Evolutionary conservation across 257 asterid species (phyloP), one percentile per base, ranked within the genome.

Genomic region (Eustoma russellianum): DNA sequence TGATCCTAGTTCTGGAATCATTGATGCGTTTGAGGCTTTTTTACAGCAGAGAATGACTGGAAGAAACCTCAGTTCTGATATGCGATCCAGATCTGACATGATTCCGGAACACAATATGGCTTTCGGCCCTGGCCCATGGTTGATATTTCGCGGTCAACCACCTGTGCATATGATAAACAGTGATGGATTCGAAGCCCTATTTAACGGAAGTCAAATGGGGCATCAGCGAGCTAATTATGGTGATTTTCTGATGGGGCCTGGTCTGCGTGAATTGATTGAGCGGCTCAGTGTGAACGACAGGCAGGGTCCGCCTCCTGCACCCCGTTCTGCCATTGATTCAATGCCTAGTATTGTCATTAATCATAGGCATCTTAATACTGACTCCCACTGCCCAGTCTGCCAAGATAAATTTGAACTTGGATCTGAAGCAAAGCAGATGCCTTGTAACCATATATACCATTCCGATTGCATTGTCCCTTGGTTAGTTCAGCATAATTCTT

Each of bases 1-100:
- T 3, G 74, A 65, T 67, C 82, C 72, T 14, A 68, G 82, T 56
- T 64, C 63, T 50, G 73, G 74, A 38, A 64, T 85, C 43, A 77
- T 81, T 81, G 92, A 85, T 49, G 94, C 88, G 13, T 84, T 89
- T 58, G 81, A 84, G 30, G 73, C 92, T 6, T 66, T 83, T 55
- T 70, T 83, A 85, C 79, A 87, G 70, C 95, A 76, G 62, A 85
- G 90, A 60, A 81, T 89, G 95, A 61, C 75, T 9, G 94, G 93
- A 73, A 72, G 89, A 61, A 77, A 78, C 64, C 81, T 85, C 6
- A 79, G 67, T 62, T 77, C 64, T 46, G 94, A 89, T 57, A 72
- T 83, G 46, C 72, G 94, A 57, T 61, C 82, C 52, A 73, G 95
- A 41, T 55, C 88, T 5, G 80, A 78, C 46, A 60, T 74, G 73